Evolutionary conservation across 2,329 filamentous ascomycete species (phyloP).

Genomic region (Pyricularia pennisetigena): DNA sequence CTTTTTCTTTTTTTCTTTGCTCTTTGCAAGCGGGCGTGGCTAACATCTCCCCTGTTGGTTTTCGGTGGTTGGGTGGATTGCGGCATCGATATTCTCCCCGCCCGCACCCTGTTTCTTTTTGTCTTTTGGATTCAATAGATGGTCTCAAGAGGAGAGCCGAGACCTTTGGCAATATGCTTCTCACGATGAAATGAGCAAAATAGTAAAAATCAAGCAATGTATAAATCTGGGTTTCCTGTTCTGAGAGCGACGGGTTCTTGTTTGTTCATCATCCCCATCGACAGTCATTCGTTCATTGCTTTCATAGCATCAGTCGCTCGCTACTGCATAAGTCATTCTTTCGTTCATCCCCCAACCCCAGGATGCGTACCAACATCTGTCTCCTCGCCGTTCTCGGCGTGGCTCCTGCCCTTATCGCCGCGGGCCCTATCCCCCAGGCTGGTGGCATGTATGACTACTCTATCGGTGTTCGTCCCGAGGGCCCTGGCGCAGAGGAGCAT

Average conservation of each 20-base stretch:
- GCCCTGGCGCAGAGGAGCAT: too few relatives aligned
- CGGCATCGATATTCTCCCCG: neutral
- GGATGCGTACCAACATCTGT: neutral
- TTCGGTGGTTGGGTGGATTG: neutral
- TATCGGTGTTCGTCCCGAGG: neutral
- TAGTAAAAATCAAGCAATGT: neutral
- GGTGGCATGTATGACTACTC: neutral
- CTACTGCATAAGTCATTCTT: neutral
- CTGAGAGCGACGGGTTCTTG: neutral
- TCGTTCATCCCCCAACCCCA: neutral
- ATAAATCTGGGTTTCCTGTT: neutral
- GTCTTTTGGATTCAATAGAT: neutral
- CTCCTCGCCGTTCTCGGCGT: neutral
- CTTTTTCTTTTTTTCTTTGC: neutral
- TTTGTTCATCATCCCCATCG: neutral
- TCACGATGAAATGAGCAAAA: neutral
- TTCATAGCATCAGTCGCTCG: neutral
- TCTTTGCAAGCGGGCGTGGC: neutral
- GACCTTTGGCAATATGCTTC: neutral
- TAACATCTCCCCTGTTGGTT: neutral
- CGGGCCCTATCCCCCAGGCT: neutral
- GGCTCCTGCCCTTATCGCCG: neutral
- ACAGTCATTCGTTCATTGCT: neutral
- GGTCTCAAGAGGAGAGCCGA: neutral
- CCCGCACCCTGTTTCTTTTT: neutral